Evolutionary conservation across 2,329 filamentous ascomycete species (phyloP), one percentile per base, ranked within the genome.

Genomic region (Simplicillium sp.): DNA sequence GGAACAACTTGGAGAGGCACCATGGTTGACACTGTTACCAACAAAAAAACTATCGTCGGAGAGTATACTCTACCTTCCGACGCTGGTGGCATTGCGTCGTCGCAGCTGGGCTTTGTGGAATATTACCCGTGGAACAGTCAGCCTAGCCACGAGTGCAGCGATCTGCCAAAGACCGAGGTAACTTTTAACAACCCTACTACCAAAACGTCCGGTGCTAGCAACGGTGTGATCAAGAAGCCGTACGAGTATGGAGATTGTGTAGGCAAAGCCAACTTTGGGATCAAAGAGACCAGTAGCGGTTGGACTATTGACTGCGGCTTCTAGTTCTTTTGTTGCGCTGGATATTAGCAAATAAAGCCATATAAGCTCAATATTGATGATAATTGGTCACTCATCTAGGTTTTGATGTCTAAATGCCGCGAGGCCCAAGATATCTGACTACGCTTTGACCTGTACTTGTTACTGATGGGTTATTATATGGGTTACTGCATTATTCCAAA

Each of bases 1-100:
- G 46, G 34, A 2, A 48, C 42, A 2, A 52, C 42, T 6, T 56
- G 53, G 52, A 46, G 31, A 15, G 53, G 53, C 4, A 51, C 44
- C 1, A n/a, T 50, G 6, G 39, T 50, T 28, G 43, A 54, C 37
- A 41, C 37, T 3, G 40, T 12, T 1, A 48, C 47, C 7, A 43
- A 44, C 3, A 32, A 38, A 4, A 13, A 11, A 8, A 34, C 20
- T 8, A 37, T 41, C 17, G 44, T 56, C 16, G 53, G 52, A 16
- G 31, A 45, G n/a, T 55, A 40, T 28, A 48, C 44, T 7, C 38
- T 51, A 34, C 50, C 50, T 4, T 11, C n/a, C 2, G 38, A 32
- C 2, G 42, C 49, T 2, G 47, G 49, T 3, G 44, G 44, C 18
- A 48, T 53, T 28, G 13, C 36, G 28, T 18, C 13, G 11, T 20